Conservation (phyloP, 371 early-diverging fungal species). For the Amoeboaphelidium protococcarum region DNA sequence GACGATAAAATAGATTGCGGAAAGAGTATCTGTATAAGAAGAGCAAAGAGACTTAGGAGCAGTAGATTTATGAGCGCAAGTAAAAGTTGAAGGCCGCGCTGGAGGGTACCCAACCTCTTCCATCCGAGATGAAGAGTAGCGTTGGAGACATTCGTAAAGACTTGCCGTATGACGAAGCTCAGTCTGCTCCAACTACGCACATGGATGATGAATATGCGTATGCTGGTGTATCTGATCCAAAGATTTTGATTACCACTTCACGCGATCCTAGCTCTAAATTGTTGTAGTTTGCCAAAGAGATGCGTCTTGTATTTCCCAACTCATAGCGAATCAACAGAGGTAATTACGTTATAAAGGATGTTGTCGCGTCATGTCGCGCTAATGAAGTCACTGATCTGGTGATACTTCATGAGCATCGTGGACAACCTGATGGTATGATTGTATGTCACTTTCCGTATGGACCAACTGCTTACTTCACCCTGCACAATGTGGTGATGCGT, state of each 20-base stretch:
- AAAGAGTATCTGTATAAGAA: constrained; percentile 87
- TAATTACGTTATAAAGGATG: constrained; percentile 78
- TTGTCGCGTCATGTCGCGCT: constrained; percentile 74
- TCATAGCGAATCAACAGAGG: constrained; percentile 94
- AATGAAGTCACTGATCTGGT: constrained; percentile 91
- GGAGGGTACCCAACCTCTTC: constrained; percentile 21
- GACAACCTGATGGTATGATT: constrained; percentile 89
- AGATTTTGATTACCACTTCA: constrained; percentile 89
- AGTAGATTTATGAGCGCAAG: constrained; percentile 65
- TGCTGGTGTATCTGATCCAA: constrained; percentile 79
- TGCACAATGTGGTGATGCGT: constrained; percentile 87
- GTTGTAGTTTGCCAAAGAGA: constrained; percentile 91
- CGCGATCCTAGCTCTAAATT: constrained; percentile 82
- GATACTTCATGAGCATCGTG: constrained; percentile 89
- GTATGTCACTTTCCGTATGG: constrained; percentile 94
- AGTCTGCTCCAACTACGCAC: constrained; percentile 18
- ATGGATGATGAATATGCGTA: constrained; percentile 89
- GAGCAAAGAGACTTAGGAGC: constrained; percentile 66
- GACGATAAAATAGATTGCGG: constrained; percentile 51
- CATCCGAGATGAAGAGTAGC: constrained; percentile 46
- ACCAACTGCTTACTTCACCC: constrained; percentile 87
- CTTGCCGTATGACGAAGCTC: background rate
- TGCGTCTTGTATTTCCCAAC: constrained; percentile 87
- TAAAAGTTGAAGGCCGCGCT: constrained; percentile 73
- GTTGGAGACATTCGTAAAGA: constrained; percentile 65